Evolutionary conservation across 108 stramenopile species (phyloP).

Genomic region (Cyclotella distinguenda): DNA sequence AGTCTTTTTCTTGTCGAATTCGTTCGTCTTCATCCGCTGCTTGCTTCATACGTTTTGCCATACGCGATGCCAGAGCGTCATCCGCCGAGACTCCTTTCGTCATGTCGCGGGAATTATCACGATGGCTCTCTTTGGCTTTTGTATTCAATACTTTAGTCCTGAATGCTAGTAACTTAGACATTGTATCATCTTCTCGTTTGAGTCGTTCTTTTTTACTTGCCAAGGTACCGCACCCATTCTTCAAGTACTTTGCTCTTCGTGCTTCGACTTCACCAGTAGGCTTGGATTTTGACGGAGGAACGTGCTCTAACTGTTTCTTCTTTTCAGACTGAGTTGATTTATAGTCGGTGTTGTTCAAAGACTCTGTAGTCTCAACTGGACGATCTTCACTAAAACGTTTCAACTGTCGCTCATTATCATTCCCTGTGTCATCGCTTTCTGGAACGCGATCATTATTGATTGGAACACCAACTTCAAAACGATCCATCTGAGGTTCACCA

Average conservation of each 20-base stretch:
- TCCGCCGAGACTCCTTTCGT: conserved; percentile 15
- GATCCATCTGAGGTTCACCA: no score
- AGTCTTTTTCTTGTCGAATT: conserved; percentile 24
- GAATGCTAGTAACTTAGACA: conserved; percentile 67
- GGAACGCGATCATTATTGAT: no score
- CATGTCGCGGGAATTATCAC: background rate
- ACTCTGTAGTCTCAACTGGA: no score
- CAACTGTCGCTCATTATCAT: no score
- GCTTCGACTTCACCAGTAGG: conserved; percentile 60
- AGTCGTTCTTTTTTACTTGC: conserved; percentile 36
- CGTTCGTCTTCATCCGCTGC: conserved; percentile 21
- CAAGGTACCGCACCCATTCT: conserved; percentile 25
- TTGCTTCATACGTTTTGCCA: conserved; percentile 50
- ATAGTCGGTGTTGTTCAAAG: background rate
- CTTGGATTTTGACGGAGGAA: conserved; percentile 1
- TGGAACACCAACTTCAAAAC: no score
- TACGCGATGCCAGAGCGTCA: conserved; percentile 55
- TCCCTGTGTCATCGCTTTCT: no score
- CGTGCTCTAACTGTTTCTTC: background rate
- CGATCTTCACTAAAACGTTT: no score
- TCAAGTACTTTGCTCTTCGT: conserved; percentile 66
- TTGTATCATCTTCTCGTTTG: conserved; percentile 68
- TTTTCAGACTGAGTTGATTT: background rate
- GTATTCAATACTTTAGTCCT: conserved; percentile 55
- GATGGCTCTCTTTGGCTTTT: conserved; percentile 8